These are phyloP conservation scores for Fusarium scirpi DNA, from an alignment of 2,329 filamentous ascomycete species.

Conservation along the genomic window DNA sequence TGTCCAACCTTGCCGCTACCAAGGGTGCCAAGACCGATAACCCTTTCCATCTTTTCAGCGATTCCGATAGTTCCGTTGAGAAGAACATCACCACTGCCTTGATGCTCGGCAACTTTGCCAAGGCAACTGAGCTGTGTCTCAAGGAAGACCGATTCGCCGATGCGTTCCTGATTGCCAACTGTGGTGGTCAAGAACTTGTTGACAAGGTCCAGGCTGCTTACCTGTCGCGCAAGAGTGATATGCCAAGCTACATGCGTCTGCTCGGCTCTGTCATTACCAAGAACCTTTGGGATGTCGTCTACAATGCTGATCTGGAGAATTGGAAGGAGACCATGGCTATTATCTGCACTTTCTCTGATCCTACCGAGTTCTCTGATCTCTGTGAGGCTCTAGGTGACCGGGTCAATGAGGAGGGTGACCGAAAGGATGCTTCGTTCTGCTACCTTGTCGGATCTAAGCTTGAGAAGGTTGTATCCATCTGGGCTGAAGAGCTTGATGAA, in stretches of 20 bases:
- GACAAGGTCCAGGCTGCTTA: constrained; percentile 95
- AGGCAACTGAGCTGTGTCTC: constrained; percentile 88
- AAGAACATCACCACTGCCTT: constrained; percentile 88
- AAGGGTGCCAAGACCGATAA: constrained; percentile 95
- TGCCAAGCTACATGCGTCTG: constrained; percentile 91
- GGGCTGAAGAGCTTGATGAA: constrained; percentile 90
- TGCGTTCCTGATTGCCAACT: constrained; percentile 98
- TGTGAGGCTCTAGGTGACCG: constrained; percentile 96
- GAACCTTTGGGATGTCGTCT: constrained; percentile 97
- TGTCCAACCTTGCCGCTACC: constrained; percentile 84
- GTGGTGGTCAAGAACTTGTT: constrained; percentile 90
- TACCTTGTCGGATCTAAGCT: constrained; percentile 95
- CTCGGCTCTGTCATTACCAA: constrained; percentile 93
- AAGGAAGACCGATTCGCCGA: constrained; percentile 92
- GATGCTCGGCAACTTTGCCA: constrained; percentile 90
- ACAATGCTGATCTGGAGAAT: constrained; percentile 91
- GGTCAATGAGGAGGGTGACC: constrained; percentile 79
- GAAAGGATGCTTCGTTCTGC: constrained; percentile 96
- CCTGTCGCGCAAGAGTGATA: constrained; percentile 82
- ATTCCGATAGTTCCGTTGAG: constrained; percentile 85
- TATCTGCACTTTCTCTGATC: constrained; percentile 93
- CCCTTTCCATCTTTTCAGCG: constrained; percentile 89
- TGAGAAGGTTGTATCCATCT: constrained; percentile 96
- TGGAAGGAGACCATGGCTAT: constrained; percentile 99
- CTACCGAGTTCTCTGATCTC: constrained; percentile 90